Conservation (phyloP, 169 alveolate species). For the Cryptosporidium ryanae region DNA sequence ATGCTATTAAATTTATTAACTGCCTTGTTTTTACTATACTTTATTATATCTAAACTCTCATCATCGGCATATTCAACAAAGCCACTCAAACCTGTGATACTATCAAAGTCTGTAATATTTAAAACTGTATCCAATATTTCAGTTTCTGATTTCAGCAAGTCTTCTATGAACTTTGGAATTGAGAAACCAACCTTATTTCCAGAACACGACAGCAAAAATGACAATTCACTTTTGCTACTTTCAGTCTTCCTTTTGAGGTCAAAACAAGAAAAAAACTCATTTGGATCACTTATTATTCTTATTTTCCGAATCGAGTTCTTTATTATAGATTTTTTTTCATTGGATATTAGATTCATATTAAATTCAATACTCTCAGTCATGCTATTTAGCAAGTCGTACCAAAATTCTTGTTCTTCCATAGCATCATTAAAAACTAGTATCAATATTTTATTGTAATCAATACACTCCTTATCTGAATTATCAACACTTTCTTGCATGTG, state of each 20-base stretch:
- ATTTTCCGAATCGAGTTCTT: not conserved
- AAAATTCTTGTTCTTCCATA: constrained; percentile 63
- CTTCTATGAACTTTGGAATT: constrained; percentile 22
- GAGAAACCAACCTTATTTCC: constrained; percentile 39
- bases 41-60: constrained; percentile 14
- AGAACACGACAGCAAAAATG: not conserved
- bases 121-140: constrained; percentile 48
- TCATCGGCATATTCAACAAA: constrained; percentile 65
- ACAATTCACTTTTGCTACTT: not conserved
- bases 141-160: not conserved
- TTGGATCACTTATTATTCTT: constrained; percentile 41
- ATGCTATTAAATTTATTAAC: constrained; percentile 30
- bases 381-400: constrained; percentile 42
- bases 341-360: constrained; percentile 19
- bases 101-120: constrained; percentile 14
- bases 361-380: constrained; percentile 8
- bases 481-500: not conserved
- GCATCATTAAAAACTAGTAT: constrained; percentile 31
- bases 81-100: constrained; percentile 36
- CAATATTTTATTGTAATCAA: not conserved
- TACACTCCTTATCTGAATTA: not conserved
- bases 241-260: not conserved
- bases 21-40: constrained; percentile 22
- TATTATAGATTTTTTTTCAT: not conserved
- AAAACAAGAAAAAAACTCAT: not conserved